A percentile compares a stretch with the other conserved stretches of the same genome.
These are phyloP conservation scores for Papiliotrema laurentii DNA, from an alignment of 1,284 basidiomycete species.

Conservation along the genomic window DNA sequence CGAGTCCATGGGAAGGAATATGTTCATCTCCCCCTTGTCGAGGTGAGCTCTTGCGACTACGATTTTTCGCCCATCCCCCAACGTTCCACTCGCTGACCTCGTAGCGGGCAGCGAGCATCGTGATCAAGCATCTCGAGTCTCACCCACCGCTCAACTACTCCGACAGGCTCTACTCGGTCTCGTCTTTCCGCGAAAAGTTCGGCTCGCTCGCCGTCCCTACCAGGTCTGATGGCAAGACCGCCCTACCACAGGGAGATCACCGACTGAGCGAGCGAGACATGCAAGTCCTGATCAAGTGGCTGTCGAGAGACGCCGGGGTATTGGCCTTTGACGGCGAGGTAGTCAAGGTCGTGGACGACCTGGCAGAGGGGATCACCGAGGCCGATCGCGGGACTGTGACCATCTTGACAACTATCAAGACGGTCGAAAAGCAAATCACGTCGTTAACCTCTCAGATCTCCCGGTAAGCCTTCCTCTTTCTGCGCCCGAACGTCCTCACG, in stretches of 20 bases:
- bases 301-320: slow-evolving; percentile 67
- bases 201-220: slow-evolving; percentile 50
- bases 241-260: slow-evolving; percentile 8
- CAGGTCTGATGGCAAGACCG: slow-evolving; percentile 9
- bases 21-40: slow-evolving; percentile 57
- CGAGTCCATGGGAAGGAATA: slow-evolving; percentile 62
- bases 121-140: slow-evolving; percentile 54
- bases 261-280: slow-evolving; percentile 49
- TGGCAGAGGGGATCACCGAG: slow-evolving; percentile 42
- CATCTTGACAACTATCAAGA: slow-evolving; percentile 31
- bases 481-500: neutral
- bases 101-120: slow-evolving; percentile 57
- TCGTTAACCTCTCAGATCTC: slow-evolving; percentile 58
- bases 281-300: slow-evolving; percentile 66
- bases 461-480: slow-evolving; percentile 51
- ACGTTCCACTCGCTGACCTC: neutral
- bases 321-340: slow-evolving; percentile 64
- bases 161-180: slow-evolving; percentile 60
- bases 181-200: slow-evolving; percentile 63
- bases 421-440: slow-evolving; percentile 44
- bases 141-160: slow-evolving; percentile 56
- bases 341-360: slow-evolving; percentile 57
- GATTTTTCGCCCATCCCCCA: neutral
- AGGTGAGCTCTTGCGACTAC: slow-evolving; percentile 21
- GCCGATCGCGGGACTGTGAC: slow-evolving; percentile 42